Evolutionary conservation across 768 basidiomycete genomes (phyloP).

Genomic region (Lentinula aciculospora): DNA sequence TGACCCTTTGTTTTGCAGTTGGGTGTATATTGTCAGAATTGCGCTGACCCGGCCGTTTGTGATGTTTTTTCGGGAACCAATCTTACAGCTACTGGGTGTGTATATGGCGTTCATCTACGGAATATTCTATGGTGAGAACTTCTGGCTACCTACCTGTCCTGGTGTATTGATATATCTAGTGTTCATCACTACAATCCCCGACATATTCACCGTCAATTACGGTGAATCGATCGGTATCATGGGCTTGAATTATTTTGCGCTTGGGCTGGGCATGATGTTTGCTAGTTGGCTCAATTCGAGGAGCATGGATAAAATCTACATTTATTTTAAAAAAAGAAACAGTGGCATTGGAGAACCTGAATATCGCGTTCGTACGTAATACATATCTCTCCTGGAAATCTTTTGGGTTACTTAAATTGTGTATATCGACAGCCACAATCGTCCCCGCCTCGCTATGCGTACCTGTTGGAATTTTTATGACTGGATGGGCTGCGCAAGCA

Average conservation of each 20-base stretch:
- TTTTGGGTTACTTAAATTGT: not conserved
- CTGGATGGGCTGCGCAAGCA: conserved; percentile 64
- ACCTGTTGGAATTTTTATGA: conserved; percentile 61
- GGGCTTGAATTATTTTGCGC: conserved; percentile 65
- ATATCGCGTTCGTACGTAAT: conserved; percentile 39
- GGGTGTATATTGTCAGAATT: conserved; percentile 42
- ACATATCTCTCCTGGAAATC: not conserved
- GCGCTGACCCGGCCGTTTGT: conserved; percentile 65
- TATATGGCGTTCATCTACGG: conserved; percentile 74
- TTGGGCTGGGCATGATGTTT: conserved; percentile 55
- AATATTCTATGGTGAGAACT: conserved; percentile 43
- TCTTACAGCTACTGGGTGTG: conserved; percentile 59
- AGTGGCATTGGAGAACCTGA: conserved; percentile 43
- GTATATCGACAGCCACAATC: conserved; percentile 41
- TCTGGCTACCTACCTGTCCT: not conserved
- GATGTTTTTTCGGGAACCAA: conserved; percentile 55
- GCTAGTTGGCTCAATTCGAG: conserved; percentile 53
- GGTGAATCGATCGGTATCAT: conserved; percentile 49
- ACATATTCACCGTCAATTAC: conserved; percentile 53
- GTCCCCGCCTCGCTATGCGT: conserved; percentile 52
- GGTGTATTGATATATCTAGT: conserved; percentile 31
- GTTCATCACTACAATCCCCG: conserved; percentile 59
- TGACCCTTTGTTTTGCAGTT: conserved; percentile 27
- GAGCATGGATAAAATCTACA: conserved; percentile 50
- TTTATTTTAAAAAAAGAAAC: conserved; percentile 43